Evolutionary conservation across 257 asterid species (phyloP).

Genomic region (Solanum ossicruentum): DNA sequence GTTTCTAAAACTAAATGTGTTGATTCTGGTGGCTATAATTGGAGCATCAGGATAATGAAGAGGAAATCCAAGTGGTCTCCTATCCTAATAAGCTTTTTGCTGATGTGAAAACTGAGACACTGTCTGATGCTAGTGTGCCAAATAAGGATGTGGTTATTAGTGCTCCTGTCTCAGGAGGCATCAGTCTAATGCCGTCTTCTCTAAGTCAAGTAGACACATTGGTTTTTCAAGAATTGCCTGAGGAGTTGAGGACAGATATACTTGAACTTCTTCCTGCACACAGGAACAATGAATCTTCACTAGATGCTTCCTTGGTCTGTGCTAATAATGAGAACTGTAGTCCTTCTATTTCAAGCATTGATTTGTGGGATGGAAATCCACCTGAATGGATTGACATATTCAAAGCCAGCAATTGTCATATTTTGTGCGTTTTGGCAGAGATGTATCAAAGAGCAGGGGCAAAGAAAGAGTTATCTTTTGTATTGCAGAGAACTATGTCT

Average conservation of each 20-base stretch:
- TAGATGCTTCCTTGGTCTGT: constrained; percentile 24
- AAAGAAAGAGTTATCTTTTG: constrained; percentile 40
- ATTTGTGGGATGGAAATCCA: constrained; percentile 72
- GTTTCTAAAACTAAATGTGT: background rate
- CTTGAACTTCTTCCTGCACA: constrained; percentile 62
- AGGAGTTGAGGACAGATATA: constrained; percentile 70
- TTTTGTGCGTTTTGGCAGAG: constrained; percentile 36
- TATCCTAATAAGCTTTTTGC: constrained; percentile 3
- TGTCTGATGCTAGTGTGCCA: constrained; percentile 8
- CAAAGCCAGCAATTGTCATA: constrained; percentile 27
- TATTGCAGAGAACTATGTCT: constrained; percentile 45
- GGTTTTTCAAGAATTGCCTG: constrained; percentile 74
- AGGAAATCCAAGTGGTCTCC: background rate
- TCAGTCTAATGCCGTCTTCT: constrained; percentile 63
- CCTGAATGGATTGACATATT: constrained; percentile 80
- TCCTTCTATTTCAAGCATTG: constrained; percentile 16
- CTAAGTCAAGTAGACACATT: constrained; percentile 81
- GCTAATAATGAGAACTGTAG: constrained; percentile 17
- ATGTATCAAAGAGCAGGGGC: constrained; percentile 25
- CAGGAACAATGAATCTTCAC: constrained; percentile 23
- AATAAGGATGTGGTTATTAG: background rate
- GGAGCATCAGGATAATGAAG: background rate
- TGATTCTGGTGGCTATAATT: background rate
- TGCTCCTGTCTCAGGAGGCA: constrained; percentile 19
- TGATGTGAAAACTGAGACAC: constrained; percentile 13